Conservation (phyloP, 768 basidiomycete genomes). For the Megacollybia marginata region DNA sequence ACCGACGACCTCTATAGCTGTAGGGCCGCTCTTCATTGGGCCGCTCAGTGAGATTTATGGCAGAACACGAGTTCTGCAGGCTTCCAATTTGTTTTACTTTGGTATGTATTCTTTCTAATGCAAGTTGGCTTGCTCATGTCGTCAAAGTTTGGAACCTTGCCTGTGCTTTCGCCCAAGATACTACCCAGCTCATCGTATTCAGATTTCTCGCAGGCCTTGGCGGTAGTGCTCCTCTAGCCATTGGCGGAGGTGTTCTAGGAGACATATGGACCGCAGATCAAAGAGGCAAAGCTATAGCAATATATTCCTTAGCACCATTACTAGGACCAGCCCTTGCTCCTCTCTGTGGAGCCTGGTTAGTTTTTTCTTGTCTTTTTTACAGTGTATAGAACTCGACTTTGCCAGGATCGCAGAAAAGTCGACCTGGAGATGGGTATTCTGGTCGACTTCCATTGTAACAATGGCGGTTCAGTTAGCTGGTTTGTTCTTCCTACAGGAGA, state of each 20-base stretch:
- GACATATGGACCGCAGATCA: slow-evolving; percentile 57
- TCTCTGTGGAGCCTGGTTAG: neutral
- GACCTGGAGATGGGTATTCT: slow-evolving; percentile 77
- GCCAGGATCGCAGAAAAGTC: slow-evolving; percentile 58
- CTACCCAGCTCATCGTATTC: slow-evolving; percentile 39
- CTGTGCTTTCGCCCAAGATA: slow-evolving; percentile 39
- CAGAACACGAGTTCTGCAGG: slow-evolving; percentile 51
- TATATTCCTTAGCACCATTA: slow-evolving; percentile 60
- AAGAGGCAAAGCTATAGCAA: slow-evolving; percentile 54
- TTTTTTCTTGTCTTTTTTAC: neutral
- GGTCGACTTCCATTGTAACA: slow-evolving; percentile 56
- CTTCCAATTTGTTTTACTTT: slow-evolving; percentile 60
- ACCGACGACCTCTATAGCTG: slow-evolving; percentile 11
- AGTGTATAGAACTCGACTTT: neutral
- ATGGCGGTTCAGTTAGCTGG: slow-evolving; percentile 48
- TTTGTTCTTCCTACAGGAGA: slow-evolving; percentile 54
- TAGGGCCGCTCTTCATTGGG: slow-evolving; percentile 28
- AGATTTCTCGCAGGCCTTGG: slow-evolving; percentile 49
- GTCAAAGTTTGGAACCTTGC: slow-evolving; percentile 35
- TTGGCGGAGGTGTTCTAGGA: slow-evolving; percentile 55
- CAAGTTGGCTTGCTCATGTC: slow-evolving; percentile 46
- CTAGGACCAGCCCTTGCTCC: slow-evolving; percentile 23
- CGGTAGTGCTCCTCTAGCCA: slow-evolving; percentile 43
- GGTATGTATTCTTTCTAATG: slow-evolving; percentile 38
- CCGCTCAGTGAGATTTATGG: slow-evolving; percentile 72